Percentiles rank a stretch among this genome's conserved stretches.
Conservation (phyloP, 148 eudicot genomes). For the Rhododendron williamsianum region DNA sequence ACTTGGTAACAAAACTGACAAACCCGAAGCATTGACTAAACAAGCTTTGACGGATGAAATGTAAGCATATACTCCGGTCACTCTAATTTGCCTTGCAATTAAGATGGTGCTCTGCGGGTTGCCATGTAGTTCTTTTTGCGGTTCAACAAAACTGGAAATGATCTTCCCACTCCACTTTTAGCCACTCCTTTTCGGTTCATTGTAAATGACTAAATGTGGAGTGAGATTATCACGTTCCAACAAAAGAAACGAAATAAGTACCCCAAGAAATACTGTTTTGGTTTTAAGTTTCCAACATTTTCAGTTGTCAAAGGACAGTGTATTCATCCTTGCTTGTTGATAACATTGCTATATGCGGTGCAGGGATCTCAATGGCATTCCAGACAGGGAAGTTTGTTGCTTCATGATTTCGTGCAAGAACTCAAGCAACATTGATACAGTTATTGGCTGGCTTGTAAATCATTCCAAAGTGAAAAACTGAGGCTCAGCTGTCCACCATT, state of each 20-base stretch:
- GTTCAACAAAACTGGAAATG: background rate
- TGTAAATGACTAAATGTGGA: background rate
- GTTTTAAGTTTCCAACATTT: background rate
- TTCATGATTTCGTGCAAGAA: constrained; percentile 60
- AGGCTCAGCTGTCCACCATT: background rate
- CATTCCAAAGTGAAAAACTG: constrained; percentile 29
- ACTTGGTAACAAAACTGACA: constrained; percentile 47
- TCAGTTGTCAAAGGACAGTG: background rate
- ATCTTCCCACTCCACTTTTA: too few species aligned
- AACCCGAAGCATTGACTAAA: constrained; percentile 40
- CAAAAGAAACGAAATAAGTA: background rate
- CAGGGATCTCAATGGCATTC: constrained; percentile 39
- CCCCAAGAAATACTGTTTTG: background rate
- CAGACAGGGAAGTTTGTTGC: constrained; percentile 52
- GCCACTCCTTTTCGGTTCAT: background rate
- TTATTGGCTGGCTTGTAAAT: constrained; percentile 48
- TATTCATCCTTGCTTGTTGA: background rate
- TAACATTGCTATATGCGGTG: background rate
- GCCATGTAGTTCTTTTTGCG: background rate
- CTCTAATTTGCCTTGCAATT: background rate
- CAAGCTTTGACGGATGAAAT: constrained; percentile 38
- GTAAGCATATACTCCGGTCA: constrained; percentile 19
- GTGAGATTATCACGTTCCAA: background rate
- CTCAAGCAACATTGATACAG: constrained; percentile 39
- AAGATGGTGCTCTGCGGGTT: background rate